Percentiles rank a stretch among this genome's conserved stretches.
Evolutionary conservation across 202 grass and related monocot genomes (phyloP).

Genomic region (Schoenoplectus tabernaemontani): DNA sequence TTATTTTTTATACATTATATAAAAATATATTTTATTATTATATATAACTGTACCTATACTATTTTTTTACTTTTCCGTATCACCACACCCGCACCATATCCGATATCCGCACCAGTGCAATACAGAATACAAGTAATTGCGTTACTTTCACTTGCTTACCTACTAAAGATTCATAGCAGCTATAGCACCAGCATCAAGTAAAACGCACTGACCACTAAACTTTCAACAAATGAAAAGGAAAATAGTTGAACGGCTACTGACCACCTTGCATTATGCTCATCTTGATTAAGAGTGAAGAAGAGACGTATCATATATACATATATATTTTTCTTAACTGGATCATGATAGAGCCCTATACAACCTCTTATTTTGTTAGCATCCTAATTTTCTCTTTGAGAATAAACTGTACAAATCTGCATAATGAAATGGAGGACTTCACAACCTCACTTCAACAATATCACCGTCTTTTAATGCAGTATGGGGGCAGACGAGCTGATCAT

Average conservation of each 20-base stretch:
- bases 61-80: too few relatives aligned
- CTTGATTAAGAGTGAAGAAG: background rate
- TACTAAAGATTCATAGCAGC: background rate
- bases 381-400: constrained; percentile 30
- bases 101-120: too few relatives aligned
- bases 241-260: background rate
- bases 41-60: too few relatives aligned
- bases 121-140: background rate
- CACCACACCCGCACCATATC: too few relatives aligned
- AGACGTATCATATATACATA: background rate
- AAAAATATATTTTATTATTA: too few relatives aligned
- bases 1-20: too few relatives aligned
- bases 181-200: background rate
- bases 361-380: background rate
- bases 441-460: constrained; percentile 94
- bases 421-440: constrained; percentile 7
- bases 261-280: background rate
- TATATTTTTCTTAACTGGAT: constrained; percentile 5
- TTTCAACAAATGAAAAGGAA: background rate
- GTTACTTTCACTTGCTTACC: background rate
- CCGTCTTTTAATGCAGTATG: constrained; percentile 87
- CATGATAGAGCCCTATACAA: background rate
- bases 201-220: background rate
- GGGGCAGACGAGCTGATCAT: constrained; percentile 66
- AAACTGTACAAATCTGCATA: constrained; percentile 43